These are phyloP conservation scores for Ambrosia trifida DNA, from an alignment of 129 eudicot genomes.

Conservation along the genomic window DNA sequence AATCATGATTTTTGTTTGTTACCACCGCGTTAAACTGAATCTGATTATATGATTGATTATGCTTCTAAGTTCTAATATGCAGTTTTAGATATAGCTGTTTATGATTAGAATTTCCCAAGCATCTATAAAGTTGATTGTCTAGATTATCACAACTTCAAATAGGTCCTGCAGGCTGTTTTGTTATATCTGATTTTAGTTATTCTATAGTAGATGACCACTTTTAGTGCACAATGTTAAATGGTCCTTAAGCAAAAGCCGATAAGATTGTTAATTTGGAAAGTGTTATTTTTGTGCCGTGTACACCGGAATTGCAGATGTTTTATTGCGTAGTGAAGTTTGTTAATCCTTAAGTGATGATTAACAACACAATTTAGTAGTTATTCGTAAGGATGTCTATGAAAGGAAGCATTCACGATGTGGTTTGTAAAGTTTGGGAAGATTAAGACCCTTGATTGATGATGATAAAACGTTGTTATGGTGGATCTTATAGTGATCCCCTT, in stretches of 20 bases:
- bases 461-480: too few relatives aligned
- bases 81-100: neutral
- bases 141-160: neutral
- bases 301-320: neutral
- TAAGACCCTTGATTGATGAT: too few relatives aligned
- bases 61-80: neutral
- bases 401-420: neutral
- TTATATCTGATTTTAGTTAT: conserved; percentile 2
- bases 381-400: neutral
- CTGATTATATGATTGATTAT: neutral
- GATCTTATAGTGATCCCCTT: neutral
- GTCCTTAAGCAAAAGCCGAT: neutral
- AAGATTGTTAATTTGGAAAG: neutral
- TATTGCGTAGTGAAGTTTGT: neutral
- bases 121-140: neutral
- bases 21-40: neutral
- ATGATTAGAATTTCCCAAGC: neutral
- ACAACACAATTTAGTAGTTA: conserved; percentile 1
- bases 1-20: too few relatives aligned
- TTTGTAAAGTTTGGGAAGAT: neutral
- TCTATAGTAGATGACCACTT: neutral
- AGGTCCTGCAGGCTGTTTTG: neutral
- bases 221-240: neutral
- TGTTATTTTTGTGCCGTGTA: neutral
- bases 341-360: neutral